These are phyloP conservation scores for Globisporangium middletonii DNA, from an alignment of 352 stramenopile species.

Conservation along the genomic window DNA sequence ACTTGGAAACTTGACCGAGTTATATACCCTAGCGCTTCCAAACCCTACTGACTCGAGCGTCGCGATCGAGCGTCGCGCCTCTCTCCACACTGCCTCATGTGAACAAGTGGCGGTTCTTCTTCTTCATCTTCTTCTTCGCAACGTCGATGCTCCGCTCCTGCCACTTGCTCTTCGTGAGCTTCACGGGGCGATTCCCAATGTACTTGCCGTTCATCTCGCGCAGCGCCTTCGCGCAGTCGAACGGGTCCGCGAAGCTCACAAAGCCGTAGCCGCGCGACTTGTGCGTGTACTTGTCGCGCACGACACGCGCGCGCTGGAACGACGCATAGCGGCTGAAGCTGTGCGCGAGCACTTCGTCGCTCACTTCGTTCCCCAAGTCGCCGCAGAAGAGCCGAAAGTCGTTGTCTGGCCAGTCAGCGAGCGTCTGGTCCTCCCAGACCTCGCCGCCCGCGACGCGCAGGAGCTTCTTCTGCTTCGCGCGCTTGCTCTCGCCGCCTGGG, in stretches of 20 bases:
- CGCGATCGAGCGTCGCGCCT: background rate
- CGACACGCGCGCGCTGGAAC: conserved; percentile 75
- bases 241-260: conserved; percentile 91
- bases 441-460: conserved; percentile 75
- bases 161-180: conserved; percentile 94
- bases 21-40: no score
- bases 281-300: conserved; percentile 82
- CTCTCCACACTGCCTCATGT: conserved; percentile 10
- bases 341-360: conserved; percentile 80
- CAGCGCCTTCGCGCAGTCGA: conserved; percentile 93
- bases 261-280: conserved; percentile 95
- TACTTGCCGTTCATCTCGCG: conserved; percentile 97
- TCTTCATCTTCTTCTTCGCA: conserved; percentile 84
- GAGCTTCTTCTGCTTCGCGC: conserved; percentile 38
- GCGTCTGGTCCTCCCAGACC: conserved; percentile 89
- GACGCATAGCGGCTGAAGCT: conserved; percentile 68
- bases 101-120: conserved; percentile 79
- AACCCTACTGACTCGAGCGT: no score
- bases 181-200: conserved; percentile 92
- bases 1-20: no score
- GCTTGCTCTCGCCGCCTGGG: background rate
- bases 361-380: conserved; percentile 92
- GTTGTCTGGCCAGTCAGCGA: conserved; percentile 94
- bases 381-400: conserved; percentile 96
- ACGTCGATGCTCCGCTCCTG: conserved; percentile 92